phyloP scores from a whole-genome alignment of 441 rosid genomes.

The Populus hybrid region DNA sequence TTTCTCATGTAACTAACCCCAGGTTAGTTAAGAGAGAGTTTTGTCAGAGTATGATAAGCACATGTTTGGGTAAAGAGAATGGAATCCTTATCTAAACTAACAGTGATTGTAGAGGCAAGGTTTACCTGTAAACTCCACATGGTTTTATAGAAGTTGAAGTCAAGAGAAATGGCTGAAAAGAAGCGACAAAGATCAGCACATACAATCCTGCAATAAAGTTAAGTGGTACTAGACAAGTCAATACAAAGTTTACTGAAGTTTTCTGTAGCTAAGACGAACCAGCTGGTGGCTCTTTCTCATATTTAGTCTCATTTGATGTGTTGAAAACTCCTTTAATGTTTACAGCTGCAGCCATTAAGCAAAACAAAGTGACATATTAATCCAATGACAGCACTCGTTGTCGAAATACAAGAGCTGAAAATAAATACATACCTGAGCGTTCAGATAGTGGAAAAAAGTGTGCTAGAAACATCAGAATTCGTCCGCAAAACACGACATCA shows the following conservation, averaged over 20 bases:
- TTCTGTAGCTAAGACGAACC: conserved; percentile 39
- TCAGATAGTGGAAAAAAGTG: conserved; percentile 94
- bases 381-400: conserved; percentile 11
- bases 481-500: conserved; percentile 95
- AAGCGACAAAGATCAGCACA: conserved; percentile 9
- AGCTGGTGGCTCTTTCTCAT: conserved; percentile 84
- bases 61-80: not conserved
- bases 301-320: conserved; percentile 93
- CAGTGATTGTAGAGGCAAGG: conserved; percentile 4
- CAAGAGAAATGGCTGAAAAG: conserved; percentile 72
- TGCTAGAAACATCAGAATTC: conserved; percentile 94
- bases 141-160: conserved; percentile 95
- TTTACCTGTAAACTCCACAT: conserved; percentile 97
- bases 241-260: conserved; percentile 18
- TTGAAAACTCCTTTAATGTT: conserved; percentile 97
- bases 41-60: not conserved
- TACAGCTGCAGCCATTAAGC: conserved; percentile 67
- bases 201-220: not conserved
- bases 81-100: not conserved
- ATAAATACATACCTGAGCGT: conserved; percentile 70
- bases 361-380: conserved; percentile 18
- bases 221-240: conserved; percentile 5
- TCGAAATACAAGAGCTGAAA: conserved; percentile 13
- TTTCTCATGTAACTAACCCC: not conserved
- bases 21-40: not conserved